Percentiles rank a stretch among this genome's conserved stretches.
Evolutionary conservation across 306 rosid genomes (phyloP).

Genomic region (Cucurbita ficifolia): DNA sequence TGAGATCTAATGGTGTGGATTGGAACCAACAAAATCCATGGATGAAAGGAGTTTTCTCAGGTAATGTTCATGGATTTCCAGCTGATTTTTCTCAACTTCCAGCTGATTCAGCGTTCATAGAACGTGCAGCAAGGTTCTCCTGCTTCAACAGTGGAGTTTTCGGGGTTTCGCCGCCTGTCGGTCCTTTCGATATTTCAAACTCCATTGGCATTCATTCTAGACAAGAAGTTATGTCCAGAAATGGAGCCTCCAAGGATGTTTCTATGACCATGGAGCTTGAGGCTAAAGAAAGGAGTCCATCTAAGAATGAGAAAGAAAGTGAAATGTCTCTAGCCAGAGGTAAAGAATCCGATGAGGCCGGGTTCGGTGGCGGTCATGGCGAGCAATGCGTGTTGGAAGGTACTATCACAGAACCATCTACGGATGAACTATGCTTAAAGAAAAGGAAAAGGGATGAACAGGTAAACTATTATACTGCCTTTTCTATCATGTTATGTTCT

Average conservation of each 20-base stretch:
- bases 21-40: constrained; percentile 44
- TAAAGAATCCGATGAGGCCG: constrained; percentile 65
- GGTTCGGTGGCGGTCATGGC: constrained; percentile 42
- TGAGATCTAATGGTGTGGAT: constrained; percentile 40
- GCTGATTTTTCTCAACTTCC: constrained; percentile 78
- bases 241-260: constrained; percentile 34
- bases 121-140: constrained; percentile 77
- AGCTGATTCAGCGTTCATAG: constrained; percentile 73
- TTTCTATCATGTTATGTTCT: neutral
- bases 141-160: constrained; percentile 65
- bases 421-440: constrained; percentile 37
- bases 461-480: constrained; percentile 28
- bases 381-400: constrained; percentile 46
- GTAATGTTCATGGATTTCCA: constrained; percentile 39
- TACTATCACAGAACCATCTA: constrained; percentile 37
- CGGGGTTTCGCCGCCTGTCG: constrained; percentile 27
- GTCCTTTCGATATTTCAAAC: constrained; percentile 49
- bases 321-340: constrained; percentile 61
- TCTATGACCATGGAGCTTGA: constrained; percentile 30
- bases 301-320: constrained; percentile 35
- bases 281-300: constrained; percentile 37
- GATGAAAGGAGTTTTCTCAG: constrained; percentile 37
- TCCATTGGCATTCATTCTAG: constrained; percentile 25
- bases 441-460: constrained; percentile 78
- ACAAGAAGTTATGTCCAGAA: constrained; percentile 33